These are phyloP conservation scores for Aspergillus persii DNA, from an alignment of 2,329 filamentous ascomycete species.

Conservation along the genomic window DNA sequence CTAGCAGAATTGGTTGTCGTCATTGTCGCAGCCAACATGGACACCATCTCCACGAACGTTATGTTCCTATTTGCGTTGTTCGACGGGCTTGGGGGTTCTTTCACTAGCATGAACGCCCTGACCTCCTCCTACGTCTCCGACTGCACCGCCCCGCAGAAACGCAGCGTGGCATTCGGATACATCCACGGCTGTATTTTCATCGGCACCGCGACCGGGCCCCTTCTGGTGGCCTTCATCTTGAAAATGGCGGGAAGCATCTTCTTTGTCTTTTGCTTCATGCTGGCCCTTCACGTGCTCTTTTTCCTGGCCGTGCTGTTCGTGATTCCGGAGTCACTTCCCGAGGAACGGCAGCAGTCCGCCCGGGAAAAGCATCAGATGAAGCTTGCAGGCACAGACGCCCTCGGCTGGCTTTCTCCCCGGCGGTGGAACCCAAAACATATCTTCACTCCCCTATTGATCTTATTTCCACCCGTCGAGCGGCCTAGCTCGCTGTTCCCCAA, in stretches of 20 bases:
- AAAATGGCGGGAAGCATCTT: constrained; percentile 71
- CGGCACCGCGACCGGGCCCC: constrained; percentile 83
- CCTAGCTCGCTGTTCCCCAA: constrained; percentile 29
- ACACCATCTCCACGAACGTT: constrained; percentile 71
- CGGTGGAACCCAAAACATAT: constrained; percentile 58
- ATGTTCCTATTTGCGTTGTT: constrained; percentile 72
- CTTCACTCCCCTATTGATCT: constrained; percentile 71
- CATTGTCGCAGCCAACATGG: constrained; percentile 71
- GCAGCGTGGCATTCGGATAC: constrained; percentile 82
- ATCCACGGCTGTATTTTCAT: constrained; percentile 85
- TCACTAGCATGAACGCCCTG: constrained; percentile 76
- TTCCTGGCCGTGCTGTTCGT: constrained; percentile 68
- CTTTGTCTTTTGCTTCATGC: constrained; percentile 78
- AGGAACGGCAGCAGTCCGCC: constrained; percentile 67
- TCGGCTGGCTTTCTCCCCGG: constrained; percentile 30
- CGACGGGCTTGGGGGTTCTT: constrained; percentile 84
- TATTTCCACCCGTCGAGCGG: constrained; percentile 60
- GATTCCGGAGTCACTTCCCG: constrained; percentile 81
- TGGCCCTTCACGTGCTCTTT: constrained; percentile 72
- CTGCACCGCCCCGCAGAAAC: constrained; percentile 74
- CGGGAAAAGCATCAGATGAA: constrained; percentile 62
- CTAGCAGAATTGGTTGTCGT: constrained; percentile 74
- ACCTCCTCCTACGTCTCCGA: constrained; percentile 86
- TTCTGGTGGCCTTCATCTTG: constrained; percentile 77
- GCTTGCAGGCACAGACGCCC: constrained; percentile 31